Evolutionary conservation across 352 stramenopile species (phyloP).

Genomic region (Pythium apleroticum): DNA sequence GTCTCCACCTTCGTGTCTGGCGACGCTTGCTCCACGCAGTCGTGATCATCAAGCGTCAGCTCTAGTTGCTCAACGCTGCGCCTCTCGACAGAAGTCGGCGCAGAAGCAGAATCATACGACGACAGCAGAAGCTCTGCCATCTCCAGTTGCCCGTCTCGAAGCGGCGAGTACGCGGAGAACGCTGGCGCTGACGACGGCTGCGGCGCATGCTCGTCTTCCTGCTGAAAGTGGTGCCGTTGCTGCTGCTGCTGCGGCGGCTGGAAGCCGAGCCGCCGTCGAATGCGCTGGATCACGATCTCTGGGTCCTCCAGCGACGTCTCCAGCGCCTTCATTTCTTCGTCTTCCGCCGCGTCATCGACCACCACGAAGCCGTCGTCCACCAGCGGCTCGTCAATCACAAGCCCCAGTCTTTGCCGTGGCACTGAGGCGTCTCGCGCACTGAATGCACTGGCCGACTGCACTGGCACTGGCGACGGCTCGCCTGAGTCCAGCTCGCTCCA

Average conservation of each 20-base stretch:
- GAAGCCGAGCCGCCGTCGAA: conserved; percentile 50
- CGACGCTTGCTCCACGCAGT: neutral
- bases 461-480: neutral
- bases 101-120: neutral
- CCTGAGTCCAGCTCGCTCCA: neutral
- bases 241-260: conserved; percentile 3
- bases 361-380: conserved; percentile 18
- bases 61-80: neutral
- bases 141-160: conserved; percentile 6
- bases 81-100: neutral
- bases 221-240: neutral
- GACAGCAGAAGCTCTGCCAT: conserved; percentile 1
- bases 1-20: neutral
- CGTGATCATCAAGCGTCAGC: neutral
- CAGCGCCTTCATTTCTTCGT: conserved; percentile 18
- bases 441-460: neutral
- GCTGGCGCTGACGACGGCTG: neutral
- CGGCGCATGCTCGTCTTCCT: neutral
- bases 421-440: neutral
- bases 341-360: neutral
- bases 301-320: conserved; percentile 37
- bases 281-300: conserved; percentile 58
- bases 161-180: neutral
- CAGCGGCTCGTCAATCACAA: neutral
- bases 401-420: neutral